Base-by-base conservation (phyloP, 768 basidiomycete genomes). In the Amanita exitialis region DNA sequence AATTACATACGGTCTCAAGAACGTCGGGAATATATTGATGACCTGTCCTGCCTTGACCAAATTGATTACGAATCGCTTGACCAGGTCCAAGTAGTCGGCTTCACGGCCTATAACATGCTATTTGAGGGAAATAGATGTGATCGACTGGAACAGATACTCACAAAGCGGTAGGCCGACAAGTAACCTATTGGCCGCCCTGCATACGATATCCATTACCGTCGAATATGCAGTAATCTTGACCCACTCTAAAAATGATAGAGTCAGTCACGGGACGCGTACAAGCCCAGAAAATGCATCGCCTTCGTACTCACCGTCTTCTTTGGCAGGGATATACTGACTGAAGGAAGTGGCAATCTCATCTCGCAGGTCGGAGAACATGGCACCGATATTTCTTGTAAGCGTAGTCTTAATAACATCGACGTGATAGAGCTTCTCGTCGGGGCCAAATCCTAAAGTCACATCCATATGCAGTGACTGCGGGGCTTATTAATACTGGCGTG, bases 381-480 rank as follows among this genome's bases (percentile, higher is more conserved):
- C 53, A 15, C 41, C 54, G 23, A 66, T 59, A 51, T 66, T 66
- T 16, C 61, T 60, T 12, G 59, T 66, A 49, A 66, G 56, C 1
- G 54, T 50, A 15, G 56, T 55, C 25, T 63, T 59, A 28, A 66
- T 58, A 18, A 63, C 56, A 28, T 58, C 56, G 10, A 61, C 47
- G 51, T 64, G 58, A 20, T 62, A 27, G 60, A 13, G 60, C 57
- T 48, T 60, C 51, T 27, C 13, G 50, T 55, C 5, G 59, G 25
- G 52, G 36, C 61, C 57, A 0, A 51, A 44, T 12, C 66, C 67
- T 16, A 73, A 50, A 0, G 68, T 71, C 32, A 69, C 65, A 15
- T 70, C 60, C 12, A 62, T 52, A 55, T 70, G 66, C 28, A 69
- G 47, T 18, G 57, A 51, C 64, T 68, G 44, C 4, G 15, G 37